A percentile compares a stretch with the other conserved stretches of the same genome.
phyloP scores from a whole-genome alignment of 2,329 filamentous ascomycete species.

The Sporothrix sp. region DNA sequence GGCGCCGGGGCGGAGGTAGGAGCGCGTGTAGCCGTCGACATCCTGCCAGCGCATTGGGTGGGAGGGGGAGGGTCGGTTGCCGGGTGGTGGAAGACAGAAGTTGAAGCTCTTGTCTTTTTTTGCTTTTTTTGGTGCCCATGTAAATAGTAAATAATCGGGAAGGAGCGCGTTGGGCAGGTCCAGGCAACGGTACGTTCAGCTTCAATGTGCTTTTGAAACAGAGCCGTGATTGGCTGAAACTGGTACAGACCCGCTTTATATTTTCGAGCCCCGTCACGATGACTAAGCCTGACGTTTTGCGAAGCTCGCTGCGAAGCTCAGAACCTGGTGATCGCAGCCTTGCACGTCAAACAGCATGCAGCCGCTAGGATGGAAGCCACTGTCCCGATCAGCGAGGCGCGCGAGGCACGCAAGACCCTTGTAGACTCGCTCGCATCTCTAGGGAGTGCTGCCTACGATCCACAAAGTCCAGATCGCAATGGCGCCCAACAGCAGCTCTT shows the following conservation, averaged over 20 bases:
- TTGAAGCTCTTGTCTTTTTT: no score
- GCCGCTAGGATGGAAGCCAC: slow-evolving; percentile 12
- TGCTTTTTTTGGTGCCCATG: slow-evolving; percentile 13
- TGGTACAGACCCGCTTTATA: background rate
- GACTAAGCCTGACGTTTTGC: background rate
- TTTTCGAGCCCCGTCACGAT: background rate
- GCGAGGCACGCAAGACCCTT: slow-evolving; percentile 14
- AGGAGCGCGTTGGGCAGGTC: slow-evolving; percentile 4
- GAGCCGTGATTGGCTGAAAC: background rate
- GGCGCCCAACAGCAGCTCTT: slow-evolving; percentile 32
- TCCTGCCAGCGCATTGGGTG: slow-evolving; percentile 35
- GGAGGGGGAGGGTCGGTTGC: background rate
- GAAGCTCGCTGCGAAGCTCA: background rate
- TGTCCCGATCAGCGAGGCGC: slow-evolving; percentile 1
- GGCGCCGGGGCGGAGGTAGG: slow-evolving; percentile 20
- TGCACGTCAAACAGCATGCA: background rate
- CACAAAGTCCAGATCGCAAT: slow-evolving; percentile 24
- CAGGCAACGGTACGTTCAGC: slow-evolving; percentile 6
- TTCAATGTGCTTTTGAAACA: background rate
- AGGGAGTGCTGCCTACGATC: slow-evolving; percentile 41
- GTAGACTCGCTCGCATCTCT: slow-evolving; percentile 29
- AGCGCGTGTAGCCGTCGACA: slow-evolving; percentile 33
- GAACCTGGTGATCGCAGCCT: background rate
- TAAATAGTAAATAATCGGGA: slow-evolving; percentile 11
- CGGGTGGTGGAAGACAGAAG: background rate